These are phyloP conservation scores for Pholiota microspora DNA, from an alignment of 768 basidiomycete species.

Conservation along the genomic window DNA sequence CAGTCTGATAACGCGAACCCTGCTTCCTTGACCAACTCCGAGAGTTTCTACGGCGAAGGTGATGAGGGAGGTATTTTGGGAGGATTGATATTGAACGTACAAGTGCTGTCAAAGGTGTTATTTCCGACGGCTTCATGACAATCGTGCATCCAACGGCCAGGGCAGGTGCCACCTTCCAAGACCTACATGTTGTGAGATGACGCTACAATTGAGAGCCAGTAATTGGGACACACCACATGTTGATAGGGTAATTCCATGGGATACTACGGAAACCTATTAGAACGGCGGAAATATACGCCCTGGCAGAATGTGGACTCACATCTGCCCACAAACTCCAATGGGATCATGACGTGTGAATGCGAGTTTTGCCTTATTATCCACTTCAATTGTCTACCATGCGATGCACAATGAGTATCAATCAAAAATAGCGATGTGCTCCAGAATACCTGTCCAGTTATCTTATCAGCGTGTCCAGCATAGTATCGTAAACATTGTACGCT, in stretches of 20 bases:
- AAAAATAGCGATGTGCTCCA: background rate
- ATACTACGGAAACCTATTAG: conserved; percentile 45
- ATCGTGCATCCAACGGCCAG: conserved; percentile 90
- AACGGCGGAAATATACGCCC: conserved; percentile 3
- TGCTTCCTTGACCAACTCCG: conserved; percentile 78
- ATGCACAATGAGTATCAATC: background rate
- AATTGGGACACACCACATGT: conserved; percentile 60
- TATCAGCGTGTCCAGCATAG: conserved; percentile 97
- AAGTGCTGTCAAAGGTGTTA: conserved; percentile 81
- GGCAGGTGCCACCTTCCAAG: conserved; percentile 93
- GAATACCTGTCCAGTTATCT: conserved; percentile 78
- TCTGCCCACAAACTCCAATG: conserved; percentile 93
- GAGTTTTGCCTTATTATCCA: conserved; percentile 76
- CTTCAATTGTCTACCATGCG: conserved; percentile 62
- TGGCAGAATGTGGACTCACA: conserved; percentile 44
- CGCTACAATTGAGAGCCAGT: background rate
- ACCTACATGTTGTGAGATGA: conserved; percentile 34
- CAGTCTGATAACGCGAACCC: conserved; percentile 49
- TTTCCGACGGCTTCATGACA: conserved; percentile 92
- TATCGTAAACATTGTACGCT: conserved; percentile 79
- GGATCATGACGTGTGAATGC: conserved; percentile 89
- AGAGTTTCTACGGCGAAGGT: conserved; percentile 62
- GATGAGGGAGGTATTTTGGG: conserved; percentile 3
- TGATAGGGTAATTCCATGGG: conserved; percentile 93
- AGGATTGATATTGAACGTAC: conserved; percentile 34